These are phyloP conservation scores for Auriscalpium vulgare DNA, from an alignment of 768 basidiomycete species.

Conservation along the genomic window DNA sequence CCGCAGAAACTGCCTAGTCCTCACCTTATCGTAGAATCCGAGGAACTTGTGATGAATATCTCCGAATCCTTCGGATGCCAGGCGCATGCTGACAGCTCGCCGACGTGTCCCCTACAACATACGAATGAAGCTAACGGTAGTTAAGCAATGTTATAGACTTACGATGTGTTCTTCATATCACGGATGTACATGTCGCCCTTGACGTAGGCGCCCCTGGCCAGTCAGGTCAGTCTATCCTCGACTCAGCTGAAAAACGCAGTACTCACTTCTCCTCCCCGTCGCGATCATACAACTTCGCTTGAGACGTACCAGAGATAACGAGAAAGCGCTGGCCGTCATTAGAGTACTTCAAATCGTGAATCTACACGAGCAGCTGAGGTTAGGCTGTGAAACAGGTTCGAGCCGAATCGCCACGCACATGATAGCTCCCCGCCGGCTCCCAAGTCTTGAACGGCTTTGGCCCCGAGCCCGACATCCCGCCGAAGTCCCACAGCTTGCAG, in stretches of 20 bases:
- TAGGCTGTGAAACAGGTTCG: too few relatives aligned
- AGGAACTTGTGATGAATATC: constrained; percentile 87
- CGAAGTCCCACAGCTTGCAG: constrained; percentile 98
- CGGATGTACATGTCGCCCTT: constrained; percentile 98
- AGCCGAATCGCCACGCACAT: constrained; percentile 39
- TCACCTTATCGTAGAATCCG: constrained; percentile 91
- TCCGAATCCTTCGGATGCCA: constrained; percentile 90
- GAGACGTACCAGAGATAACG: constrained; percentile 79
- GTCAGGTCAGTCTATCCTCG: constrained; percentile 43
- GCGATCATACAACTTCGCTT: constrained; percentile 83
- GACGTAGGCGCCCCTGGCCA: constrained; percentile 62
- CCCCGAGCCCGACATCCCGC: constrained; percentile 79
- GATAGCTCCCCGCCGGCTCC: constrained; percentile 91
- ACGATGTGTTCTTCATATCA: constrained; percentile 99
- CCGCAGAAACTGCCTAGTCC: background rate
- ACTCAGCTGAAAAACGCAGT: constrained; percentile 11
- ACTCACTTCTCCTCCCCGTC: constrained; percentile 92
- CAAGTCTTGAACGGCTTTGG: constrained; percentile 95
- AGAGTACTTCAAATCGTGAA: constrained; percentile 87
- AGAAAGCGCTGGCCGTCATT: constrained; percentile 82
- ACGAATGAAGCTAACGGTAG: background rate
- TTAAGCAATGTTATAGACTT: constrained; percentile 22
- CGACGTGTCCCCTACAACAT: constrained; percentile 77
- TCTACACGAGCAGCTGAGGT: constrained; percentile 32
- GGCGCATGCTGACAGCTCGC: constrained; percentile 79